Evolutionary conservation across 2,329 filamentous ascomycete species (phyloP).

Genomic region (Trichoderma sp.): DNA sequence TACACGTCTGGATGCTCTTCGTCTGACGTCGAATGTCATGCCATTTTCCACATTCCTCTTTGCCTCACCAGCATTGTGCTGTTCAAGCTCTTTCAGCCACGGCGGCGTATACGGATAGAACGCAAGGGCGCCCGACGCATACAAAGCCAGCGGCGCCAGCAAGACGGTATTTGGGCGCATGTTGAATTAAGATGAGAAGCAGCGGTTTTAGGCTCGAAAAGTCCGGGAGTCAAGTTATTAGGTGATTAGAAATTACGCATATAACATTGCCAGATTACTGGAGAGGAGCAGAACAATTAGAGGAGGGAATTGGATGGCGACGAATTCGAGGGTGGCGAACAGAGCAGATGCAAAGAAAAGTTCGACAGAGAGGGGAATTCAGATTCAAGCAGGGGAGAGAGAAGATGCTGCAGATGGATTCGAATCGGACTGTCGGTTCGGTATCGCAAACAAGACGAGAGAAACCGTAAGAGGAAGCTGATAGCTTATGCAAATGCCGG

Average conservation of each 20-base stretch:
- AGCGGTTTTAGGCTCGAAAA: not conserved
- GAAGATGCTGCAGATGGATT: not conserved
- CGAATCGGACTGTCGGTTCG: not conserved
- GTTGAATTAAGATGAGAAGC: not conserved
- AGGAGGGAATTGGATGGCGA: not conserved
- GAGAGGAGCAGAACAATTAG: not conserved
- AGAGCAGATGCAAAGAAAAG: not conserved
- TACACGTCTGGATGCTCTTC: conserved; percentile 29
- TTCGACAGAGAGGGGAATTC: not conserved
- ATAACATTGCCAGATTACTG: conserved; percentile 18
- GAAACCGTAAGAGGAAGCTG: conserved; percentile 8
- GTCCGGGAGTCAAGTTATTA: conserved; percentile 8
- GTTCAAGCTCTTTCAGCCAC: conserved; percentile 34
- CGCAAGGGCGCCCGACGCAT: conserved; percentile 44
- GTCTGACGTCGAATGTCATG: conserved; percentile 43
- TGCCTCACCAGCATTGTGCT: conserved; percentile 25
- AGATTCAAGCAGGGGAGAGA: not conserved
- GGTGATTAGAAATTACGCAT: conserved; percentile 22
- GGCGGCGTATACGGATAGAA: conserved; percentile 47
- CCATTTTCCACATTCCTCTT: conserved; percentile 26
- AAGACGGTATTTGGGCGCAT: conserved; percentile 41
- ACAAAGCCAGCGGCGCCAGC: conserved; percentile 48
- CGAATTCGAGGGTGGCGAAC: not conserved
- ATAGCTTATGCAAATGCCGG: conserved; percentile 13
- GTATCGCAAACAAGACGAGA: not conserved